phyloP scores from a whole-genome alignment of 768 basidiomycete species.

The Trametopsis cervina region DNA sequence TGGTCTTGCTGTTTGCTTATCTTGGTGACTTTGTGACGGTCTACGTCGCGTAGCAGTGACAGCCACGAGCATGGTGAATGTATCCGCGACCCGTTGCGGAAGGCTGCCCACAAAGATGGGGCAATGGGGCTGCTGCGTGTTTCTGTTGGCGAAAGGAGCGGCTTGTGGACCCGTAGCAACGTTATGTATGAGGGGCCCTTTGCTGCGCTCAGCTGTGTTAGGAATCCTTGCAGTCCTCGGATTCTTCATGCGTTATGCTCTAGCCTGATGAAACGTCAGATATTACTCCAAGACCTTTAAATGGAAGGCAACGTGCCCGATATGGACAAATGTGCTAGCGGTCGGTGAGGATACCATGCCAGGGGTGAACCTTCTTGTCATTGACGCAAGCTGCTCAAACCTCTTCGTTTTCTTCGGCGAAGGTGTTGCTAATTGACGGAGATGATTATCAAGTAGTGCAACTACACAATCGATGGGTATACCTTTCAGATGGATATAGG shows the following conservation, averaged over 20 bases:
- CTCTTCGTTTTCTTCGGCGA: neutral
- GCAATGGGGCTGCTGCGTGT: no score
- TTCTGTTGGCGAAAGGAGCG: neutral
- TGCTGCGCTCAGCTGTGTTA: neutral
- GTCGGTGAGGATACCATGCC: conserved; percentile 52
- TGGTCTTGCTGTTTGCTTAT: no score
- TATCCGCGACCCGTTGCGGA: no score
- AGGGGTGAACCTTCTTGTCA: conserved; percentile 23
- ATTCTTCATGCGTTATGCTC: conserved; percentile 32
- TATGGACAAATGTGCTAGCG: conserved; percentile 57
- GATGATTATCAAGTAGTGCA: neutral
- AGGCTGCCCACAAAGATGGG: no score
- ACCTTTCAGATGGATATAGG: conserved; percentile 40
- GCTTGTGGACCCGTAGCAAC: conserved; percentile 22
- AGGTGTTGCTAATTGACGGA: neutral
- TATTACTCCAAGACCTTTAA: conserved; percentile 44
- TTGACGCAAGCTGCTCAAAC: conserved; percentile 2
- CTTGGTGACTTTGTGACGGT: no score
- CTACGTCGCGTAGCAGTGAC: no score
- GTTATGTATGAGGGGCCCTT: conserved; percentile 29
- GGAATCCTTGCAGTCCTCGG: conserved; percentile 32
- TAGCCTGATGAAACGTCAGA: conserved; percentile 50
- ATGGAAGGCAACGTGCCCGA: conserved; percentile 57
- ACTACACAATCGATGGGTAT: neutral
- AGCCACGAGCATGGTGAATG: no score